Conservation (phyloP, 768 basidiomycete genomes). For the Kwoniella sp. region DNA sequence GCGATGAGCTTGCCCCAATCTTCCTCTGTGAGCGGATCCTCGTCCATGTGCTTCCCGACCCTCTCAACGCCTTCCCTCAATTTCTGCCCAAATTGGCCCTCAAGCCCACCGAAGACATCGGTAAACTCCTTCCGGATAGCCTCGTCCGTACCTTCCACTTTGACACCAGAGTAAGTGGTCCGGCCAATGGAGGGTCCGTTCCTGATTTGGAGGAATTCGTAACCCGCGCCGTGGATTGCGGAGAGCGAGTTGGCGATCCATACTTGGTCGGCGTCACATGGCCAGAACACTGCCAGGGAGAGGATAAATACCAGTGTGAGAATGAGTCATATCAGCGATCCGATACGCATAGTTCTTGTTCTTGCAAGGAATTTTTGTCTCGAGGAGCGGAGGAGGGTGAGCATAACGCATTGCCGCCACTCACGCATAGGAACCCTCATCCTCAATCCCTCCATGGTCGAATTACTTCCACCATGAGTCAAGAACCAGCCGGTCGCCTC, state of each 20-base stretch:
- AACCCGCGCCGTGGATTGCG: conserved; percentile 5
- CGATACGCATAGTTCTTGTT: no score
- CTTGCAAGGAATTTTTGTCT: neutral
- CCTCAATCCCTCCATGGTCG: conserved; percentile 18
- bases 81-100: neutral
- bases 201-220: conserved; percentile 20
- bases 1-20: conserved; percentile 4
- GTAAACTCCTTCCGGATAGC: conserved; percentile 16
- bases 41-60: conserved; percentile 6
- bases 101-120: conserved; percentile 6
- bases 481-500: conserved; percentile 25
- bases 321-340: neutral
- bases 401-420: neutral
- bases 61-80: conserved; percentile 8
- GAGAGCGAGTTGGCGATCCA: conserved; percentile 24
- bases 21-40: conserved; percentile 12
- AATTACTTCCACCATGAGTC: conserved; percentile 24
- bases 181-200: conserved; percentile 16
- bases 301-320: neutral
- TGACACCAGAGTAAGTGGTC: conserved; percentile 10
- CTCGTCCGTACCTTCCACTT: conserved; percentile 11
- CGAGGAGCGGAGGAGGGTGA: neutral
- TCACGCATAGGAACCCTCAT: conserved; percentile 14
- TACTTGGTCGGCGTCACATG: conserved; percentile 17
- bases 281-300: conserved; percentile 13